Conservation (phyloP, 2,329 filamentous ascomycete species). For the Colletotrichum lentis region DNA sequence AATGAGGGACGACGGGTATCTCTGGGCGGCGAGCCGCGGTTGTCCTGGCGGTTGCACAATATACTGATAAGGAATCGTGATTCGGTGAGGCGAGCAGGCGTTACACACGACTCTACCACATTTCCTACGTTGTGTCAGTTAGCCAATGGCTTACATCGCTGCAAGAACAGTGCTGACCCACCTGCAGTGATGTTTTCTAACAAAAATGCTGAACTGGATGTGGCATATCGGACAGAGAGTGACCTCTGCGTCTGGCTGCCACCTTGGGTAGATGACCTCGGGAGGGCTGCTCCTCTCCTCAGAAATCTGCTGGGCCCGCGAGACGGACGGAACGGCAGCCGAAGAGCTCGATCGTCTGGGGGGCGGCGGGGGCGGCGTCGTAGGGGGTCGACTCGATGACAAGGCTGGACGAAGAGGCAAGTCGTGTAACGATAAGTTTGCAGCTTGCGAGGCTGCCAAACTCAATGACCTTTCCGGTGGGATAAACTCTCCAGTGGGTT, state of each 20-base stretch:
- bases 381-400: conserved; percentile 9
- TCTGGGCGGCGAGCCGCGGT: conserved; percentile 47
- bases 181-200: conserved; percentile 93
- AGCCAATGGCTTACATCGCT: conserved; percentile 6
- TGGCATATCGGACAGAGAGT: conserved; percentile 85
- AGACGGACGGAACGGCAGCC: background rate
- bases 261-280: conserved; percentile 72
- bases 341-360: conserved; percentile 26
- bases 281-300: conserved; percentile 36
- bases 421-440: conserved; percentile 16
- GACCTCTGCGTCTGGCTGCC: conserved; percentile 89
- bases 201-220: conserved; percentile 81
- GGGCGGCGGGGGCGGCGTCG: conserved; percentile 32
- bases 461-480: conserved; percentile 33
- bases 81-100: conserved; percentile 89
- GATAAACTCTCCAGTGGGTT: conserved; percentile 32
- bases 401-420: conserved; percentile 18
- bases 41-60: conserved; percentile 79
- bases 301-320: conserved; percentile 19
- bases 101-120: conserved; percentile 93
- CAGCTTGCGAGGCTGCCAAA: conserved; percentile 12
- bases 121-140: conserved; percentile 63
- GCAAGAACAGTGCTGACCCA: conserved; percentile 50
- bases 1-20: conserved; percentile 50
- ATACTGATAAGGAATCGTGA: conserved; percentile 92